Base-by-base conservation (phyloP, 352 stramenopile species). In the Phytophthora pinifolia region DNA sequence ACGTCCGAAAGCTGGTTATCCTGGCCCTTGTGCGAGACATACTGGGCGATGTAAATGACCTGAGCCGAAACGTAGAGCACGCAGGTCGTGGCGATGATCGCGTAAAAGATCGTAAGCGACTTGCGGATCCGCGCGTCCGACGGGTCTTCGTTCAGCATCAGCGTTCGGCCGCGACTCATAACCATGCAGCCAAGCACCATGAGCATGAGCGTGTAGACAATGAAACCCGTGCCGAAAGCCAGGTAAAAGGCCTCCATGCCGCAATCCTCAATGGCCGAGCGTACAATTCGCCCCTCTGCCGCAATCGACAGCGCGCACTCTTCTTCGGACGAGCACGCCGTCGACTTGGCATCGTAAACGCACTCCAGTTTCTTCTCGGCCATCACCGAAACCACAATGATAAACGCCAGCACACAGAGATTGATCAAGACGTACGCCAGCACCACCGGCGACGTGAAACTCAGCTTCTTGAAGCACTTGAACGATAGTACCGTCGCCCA, bases 391-490 rank as follows among this genome's bases (percentile, higher is more conserved):
- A 82, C 83, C 10, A 74, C 51, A 14, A 93, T 57, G 44, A 95
- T 87, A 32, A 88, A 84, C 2, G 67, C 72, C 8, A 92, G 32
- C 13, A 95, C 76, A 14, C 76, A 74, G 13, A 53, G 54, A 53
- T 89, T 90, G 38, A 85, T 74, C 32, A 82, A 54, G 3, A 90
- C 44, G 60, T 89, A 95, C 4, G 67, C 65, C 45, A 92, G 45
- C n/a, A 92, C 76, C 2, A 86, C 83, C 1, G 85, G 83, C 3
- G 83, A 92, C 46, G 78, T 95, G 37, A 83, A 75, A 6, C 67
- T 90, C 34, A 95, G 63, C 60, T 95, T 95, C 59, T 92, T 92
- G 54, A 95, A 95, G 33, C 76, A 83, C 64, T 91, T 89, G 62
- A 93, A 90, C 10, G 83, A 86, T 12, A 95, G 61, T 9, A 94